A percentile compares a stretch with the other conserved stretches of the same genome.
Evolutionary conservation across 805 yeast genomes (phyloP).

Genomic region (Teunomyces panamensis): DNA sequence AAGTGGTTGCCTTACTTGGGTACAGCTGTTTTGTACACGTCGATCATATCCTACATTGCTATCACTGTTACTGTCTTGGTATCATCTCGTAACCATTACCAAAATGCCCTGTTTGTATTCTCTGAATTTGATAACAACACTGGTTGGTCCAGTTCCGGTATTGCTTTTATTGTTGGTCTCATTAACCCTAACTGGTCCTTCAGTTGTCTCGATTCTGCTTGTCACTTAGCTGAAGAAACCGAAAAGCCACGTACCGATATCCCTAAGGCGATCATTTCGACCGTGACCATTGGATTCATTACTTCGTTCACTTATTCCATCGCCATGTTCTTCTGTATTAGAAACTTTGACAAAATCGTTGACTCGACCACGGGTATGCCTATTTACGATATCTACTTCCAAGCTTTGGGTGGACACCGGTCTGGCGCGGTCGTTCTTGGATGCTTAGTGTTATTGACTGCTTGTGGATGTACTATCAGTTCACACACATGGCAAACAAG

Average conservation of each 20-base stretch:
- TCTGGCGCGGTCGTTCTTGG: constrained; percentile 39
- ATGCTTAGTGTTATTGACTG: constrained; percentile 31
- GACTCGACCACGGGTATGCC: constrained; percentile 35
- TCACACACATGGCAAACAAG: constrained; percentile 45
- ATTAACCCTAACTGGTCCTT: constrained; percentile 39
- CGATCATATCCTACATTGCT: constrained; percentile 31
- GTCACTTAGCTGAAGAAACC: constrained; percentile 43
- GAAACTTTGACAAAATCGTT: constrained; percentile 28
- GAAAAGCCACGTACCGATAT: constrained; percentile 35
- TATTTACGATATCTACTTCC: constrained; percentile 39
- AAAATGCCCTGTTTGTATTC: constrained; percentile 25
- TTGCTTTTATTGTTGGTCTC: constrained; percentile 38
- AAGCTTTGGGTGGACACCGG: constrained; percentile 31
- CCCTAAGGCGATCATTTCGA: constrained; percentile 38
- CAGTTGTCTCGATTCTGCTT: constrained; percentile 40
- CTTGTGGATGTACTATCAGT: constrained; percentile 36
- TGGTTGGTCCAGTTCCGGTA: constrained; percentile 31
- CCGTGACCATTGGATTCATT: constrained; percentile 39
- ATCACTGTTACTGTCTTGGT: constrained; percentile 39
- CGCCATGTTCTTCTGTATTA: constrained; percentile 39
- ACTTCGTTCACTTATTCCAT: constrained; percentile 39
- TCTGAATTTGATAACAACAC: constrained; percentile 22
- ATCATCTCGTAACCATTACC: constrained; percentile 33
- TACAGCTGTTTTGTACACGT: constrained; percentile 32
- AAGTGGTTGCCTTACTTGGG: constrained; percentile 34